Percentiles rank a stretch among this genome's conserved stretches.
Conservation (phyloP, 208 protist species). For the Vickermania spadyakhi region DNA sequence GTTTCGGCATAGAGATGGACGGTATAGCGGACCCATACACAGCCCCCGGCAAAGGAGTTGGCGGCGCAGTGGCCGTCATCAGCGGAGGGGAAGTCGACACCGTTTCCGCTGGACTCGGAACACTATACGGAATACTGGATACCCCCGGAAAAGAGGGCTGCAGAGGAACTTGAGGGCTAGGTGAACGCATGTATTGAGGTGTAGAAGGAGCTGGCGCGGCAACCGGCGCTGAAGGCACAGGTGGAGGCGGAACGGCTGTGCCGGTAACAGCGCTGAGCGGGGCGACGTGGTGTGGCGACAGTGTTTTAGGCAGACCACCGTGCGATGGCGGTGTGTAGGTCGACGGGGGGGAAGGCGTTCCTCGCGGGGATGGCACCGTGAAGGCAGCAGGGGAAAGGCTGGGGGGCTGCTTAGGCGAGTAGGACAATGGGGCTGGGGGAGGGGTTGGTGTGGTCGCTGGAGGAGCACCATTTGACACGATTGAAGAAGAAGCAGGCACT, state of each 20-base stretch:
- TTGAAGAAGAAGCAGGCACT: too few species aligned
- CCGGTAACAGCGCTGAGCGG: not conserved
- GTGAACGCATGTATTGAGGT: too few species aligned
- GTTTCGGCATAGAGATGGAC: not conserved
- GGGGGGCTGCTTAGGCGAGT: too few species aligned
- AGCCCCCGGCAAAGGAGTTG: constrained; percentile 5
- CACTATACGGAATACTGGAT: too few species aligned
- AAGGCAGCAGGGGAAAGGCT: too few species aligned
- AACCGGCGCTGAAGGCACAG: not conserved
- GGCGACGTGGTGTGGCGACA: not conserved
- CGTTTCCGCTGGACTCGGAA: not conserved
- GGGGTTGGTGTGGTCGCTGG: not conserved
- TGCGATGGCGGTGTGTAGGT: not conserved
- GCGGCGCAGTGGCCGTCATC: not conserved
- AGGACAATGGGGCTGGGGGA: not conserved
- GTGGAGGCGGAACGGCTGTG: not conserved
- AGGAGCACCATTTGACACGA: not conserved
- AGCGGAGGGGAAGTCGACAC: not conserved
- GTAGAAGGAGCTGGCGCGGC: not conserved
- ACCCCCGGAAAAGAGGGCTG: too few species aligned
- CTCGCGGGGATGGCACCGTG: not conserved
- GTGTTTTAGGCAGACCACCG: not conserved
- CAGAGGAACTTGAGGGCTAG: not conserved
- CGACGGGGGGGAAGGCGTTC: too few species aligned
- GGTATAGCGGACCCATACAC: not conserved